Base-by-base conservation (phyloP, 1,284 basidiomycete species). In the Rhodofomes roseus region DNA sequence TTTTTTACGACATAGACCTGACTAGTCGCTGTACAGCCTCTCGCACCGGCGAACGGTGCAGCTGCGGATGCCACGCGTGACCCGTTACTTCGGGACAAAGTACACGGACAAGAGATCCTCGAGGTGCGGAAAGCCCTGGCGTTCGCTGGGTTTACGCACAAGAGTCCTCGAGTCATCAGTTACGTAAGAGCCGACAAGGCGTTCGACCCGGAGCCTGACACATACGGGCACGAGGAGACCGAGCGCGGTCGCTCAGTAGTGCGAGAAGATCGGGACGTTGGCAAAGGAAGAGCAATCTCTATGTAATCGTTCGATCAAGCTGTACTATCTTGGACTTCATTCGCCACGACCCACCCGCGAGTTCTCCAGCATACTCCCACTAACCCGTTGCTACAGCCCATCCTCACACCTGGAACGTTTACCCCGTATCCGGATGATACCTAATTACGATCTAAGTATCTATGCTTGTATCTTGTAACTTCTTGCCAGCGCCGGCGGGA, bases 81-180 rank as follows among this genome's bases (percentile, higher is more conserved):
- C 74, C 94, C 93, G 11, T 78, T 98, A 69, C 81, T 98, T 57
- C 82, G 88, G 57, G 86, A 97, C 76, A 88, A 87, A 71, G 79
- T 87, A 56, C 89, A 97, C 70, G 95, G 96, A 27, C 82, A 86
- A 61, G 84, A 93, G 70, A 87, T 97, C 61, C 80, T 98, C 67
- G 87, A 93, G 70, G 89, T 96, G 65, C 87, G 96, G 68, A 98
- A 98, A 76, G 87, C 89, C 63, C 81, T 94, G 57, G 93, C 93
- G 9, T 95, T 95, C 74, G 92, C 90, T 56, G 92, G 92, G 46
- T 93, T 93, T 76, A 93, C 92, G 36, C 92, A 93, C 77, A 93
- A 90, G 80, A 90, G 87, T 68, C 90, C 90, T 60, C 85, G 90
- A 63, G 80, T 81, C 55, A 83, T 92, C 71, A 89, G 78, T 70